Evolutionary conservation across 176 grass and related monocot genomes (phyloP).

Genomic region (Musa beccarii): DNA sequence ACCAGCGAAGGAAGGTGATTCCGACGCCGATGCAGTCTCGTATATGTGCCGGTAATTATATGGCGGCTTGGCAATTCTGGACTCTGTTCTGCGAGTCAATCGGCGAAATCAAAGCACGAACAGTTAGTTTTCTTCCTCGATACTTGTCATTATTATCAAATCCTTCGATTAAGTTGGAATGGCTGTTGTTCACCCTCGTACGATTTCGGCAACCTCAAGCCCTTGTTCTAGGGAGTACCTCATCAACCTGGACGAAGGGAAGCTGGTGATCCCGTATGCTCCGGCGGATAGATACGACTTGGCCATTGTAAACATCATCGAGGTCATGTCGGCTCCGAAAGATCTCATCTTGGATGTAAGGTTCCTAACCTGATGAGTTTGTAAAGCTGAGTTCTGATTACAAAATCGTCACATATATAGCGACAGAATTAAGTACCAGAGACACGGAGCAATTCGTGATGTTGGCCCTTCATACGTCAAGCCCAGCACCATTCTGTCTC

Average conservation of each 20-base stretch:
- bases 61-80: neutral
- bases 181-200: constrained; percentile 25
- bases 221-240: constrained; percentile 75
- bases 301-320: constrained; percentile 87
- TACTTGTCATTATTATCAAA: no score
- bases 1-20: neutral
- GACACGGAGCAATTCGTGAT: constrained; percentile 53
- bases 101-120: no score
- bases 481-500: no score
- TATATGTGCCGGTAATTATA: neutral
- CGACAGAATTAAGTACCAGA: constrained; percentile 72
- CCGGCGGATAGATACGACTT: constrained; percentile 39
- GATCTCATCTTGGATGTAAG: constrained; percentile 63
- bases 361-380: constrained; percentile 30
- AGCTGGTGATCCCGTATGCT: constrained; percentile 55
- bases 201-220: constrained; percentile 56
- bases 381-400: constrained; percentile 24
- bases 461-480: constrained; percentile 43
- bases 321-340: constrained; percentile 66
- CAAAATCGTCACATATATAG: constrained; percentile 32
- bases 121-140: no score
- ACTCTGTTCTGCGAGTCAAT: no score
- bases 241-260: constrained; percentile 43
- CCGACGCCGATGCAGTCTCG: neutral
- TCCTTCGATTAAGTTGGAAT: no score